phyloP scores from a whole-genome alignment of 345 rosid species.

The Aethionema arabicum region DNA sequence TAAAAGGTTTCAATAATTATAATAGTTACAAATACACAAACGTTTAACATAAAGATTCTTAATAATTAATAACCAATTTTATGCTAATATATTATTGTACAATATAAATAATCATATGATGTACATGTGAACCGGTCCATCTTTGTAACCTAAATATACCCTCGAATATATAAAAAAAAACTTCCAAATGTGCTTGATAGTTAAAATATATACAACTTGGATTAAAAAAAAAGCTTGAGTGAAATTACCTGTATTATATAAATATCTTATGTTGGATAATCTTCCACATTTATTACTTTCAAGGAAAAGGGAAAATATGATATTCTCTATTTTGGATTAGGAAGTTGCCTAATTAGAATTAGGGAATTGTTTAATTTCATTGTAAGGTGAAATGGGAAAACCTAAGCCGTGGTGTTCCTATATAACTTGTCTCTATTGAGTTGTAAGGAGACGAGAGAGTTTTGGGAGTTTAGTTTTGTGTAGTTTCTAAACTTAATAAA shows the following conservation, averaged over 20 bases:
- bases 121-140: conserved; percentile 26
- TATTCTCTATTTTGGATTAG: too few relatives aligned
- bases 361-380: too few relatives aligned
- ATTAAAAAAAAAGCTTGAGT: neutral
- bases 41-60: conserved; percentile 28
- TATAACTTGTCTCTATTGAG: too few relatives aligned
- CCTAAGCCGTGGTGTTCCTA: too few relatives aligned
- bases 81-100: neutral
- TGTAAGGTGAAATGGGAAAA: too few relatives aligned
- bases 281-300: too few relatives aligned
- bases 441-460: too few relatives aligned
- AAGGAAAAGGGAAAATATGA: too few relatives aligned
- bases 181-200: neutral
- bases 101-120: neutral
- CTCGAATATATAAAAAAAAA: conserved; percentile 9
- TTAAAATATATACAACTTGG: neutral
- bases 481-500: too few relatives aligned
- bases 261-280: too few relatives aligned
- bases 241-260: conserved; percentile 5
- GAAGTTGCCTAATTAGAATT: too few relatives aligned
- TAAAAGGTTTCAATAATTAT: neutral
- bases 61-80: conserved; percentile 14
- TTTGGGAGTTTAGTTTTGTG: too few relatives aligned
- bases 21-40: neutral
- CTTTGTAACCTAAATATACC: conserved; percentile 3